Evolutionary conservation across 2,329 filamentous ascomycete species (phyloP).

Genomic region (Neofusicoccum sp.): DNA sequence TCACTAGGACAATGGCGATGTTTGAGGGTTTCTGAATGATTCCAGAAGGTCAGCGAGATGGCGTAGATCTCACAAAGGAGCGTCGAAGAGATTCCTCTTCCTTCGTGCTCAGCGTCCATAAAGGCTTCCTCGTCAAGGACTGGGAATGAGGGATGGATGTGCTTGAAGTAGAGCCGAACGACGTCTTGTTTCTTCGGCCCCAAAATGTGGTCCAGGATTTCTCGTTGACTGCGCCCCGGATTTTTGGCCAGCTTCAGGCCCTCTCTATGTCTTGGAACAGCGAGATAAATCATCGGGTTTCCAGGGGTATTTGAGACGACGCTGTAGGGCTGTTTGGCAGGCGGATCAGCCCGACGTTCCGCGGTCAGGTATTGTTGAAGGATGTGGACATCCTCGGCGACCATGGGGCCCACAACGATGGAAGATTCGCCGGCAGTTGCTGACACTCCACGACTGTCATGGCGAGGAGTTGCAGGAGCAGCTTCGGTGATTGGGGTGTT

Average conservation of each 20-base stretch:
- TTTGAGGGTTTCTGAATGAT: constrained; percentile 35
- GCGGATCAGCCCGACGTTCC: constrained; percentile 26
- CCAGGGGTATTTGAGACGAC: constrained; percentile 48
- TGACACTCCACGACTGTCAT: neutral
- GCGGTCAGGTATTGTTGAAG: constrained; percentile 40
- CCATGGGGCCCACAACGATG: constrained; percentile 40
- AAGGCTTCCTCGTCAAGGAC: constrained; percentile 40
- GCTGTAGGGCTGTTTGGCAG: constrained; percentile 44
- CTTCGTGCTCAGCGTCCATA: constrained; percentile 33
- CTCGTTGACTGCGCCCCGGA: constrained; percentile 39
- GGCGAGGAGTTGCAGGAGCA: neutral
- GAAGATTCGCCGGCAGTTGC: constrained; percentile 35
- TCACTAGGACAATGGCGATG: constrained; percentile 37
- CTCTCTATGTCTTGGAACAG: constrained; percentile 50
- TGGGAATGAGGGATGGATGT: constrained; percentile 39
- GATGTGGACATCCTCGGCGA: constrained; percentile 43
- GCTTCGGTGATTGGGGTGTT: neutral
- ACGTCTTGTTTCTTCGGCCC: constrained; percentile 39
- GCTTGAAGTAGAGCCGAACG: constrained; percentile 47
- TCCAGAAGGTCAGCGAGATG: constrained; percentile 38
- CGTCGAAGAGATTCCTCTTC: constrained; percentile 33
- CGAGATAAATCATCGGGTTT: constrained; percentile 42
- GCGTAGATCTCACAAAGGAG: constrained; percentile 42
- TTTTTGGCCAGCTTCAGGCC: constrained; percentile 38
- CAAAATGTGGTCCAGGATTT: constrained; percentile 43